Percentiles rank a stretch among this genome's conserved stretches.
Conservation (phyloP, 257 asterid genomes). For the Solanum sitiens region DNA sequence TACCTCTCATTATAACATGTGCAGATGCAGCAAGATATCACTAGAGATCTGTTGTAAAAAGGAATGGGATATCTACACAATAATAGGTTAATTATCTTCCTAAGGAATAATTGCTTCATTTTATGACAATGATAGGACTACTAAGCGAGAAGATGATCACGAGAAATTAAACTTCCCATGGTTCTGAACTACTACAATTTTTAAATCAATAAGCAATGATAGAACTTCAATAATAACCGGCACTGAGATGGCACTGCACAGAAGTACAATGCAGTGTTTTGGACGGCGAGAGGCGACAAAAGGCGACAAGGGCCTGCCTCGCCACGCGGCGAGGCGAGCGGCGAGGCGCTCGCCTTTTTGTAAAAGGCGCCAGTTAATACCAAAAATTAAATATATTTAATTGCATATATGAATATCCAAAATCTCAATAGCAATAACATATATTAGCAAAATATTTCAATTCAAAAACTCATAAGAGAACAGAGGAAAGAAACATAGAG, state of each 20-base stretch:
- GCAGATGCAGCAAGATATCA: background rate
- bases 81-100: background rate
- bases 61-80: background rate
- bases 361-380: too few species aligned
- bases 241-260: background rate
- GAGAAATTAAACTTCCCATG: background rate
- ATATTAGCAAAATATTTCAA: too few species aligned
- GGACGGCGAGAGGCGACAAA: too few species aligned
- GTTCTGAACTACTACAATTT: background rate
- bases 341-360: too few species aligned
- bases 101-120: background rate
- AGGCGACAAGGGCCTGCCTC: too few species aligned
- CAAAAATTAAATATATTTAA: too few species aligned
- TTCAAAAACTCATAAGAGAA: too few species aligned
- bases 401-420: too few species aligned
- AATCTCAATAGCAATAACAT: too few species aligned
- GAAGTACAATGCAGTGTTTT: background rate
- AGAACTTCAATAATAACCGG: background rate
- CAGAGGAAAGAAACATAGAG: too few species aligned
- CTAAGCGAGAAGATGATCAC: background rate
- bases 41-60: background rate
- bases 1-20: background rate
- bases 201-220: background rate
- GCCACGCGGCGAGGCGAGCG: too few species aligned
- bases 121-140: background rate